phyloP scores from a whole-genome alignment of 371 early-diverging fungal genomes.

The Mucor plumbeus region DNA sequence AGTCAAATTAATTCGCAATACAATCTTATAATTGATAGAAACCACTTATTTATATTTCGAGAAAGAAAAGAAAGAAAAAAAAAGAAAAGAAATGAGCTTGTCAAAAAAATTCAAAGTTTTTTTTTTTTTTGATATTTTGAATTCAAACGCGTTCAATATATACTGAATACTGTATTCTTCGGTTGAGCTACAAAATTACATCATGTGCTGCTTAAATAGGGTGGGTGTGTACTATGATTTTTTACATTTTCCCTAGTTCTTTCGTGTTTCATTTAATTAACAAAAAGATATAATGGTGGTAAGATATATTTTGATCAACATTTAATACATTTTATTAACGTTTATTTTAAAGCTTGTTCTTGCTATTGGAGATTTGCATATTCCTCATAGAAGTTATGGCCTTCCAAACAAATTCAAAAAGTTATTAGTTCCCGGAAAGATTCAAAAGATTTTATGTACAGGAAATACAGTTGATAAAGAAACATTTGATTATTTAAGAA shows the following conservation, averaged over 20 bases:
- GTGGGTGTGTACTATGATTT: neutral
- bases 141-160: too few species aligned
- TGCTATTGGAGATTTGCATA: conserved; percentile 93
- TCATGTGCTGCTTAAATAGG: neutral
- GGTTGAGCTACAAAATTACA: too few species aligned
- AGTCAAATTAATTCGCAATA: neutral
- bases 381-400: conserved; percentile 88
- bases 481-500: conserved; percentile 84
- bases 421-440: conserved; percentile 91
- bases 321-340: too few species aligned
- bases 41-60: neutral
- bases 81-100: neutral
- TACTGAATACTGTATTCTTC: too few species aligned
- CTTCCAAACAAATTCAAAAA: conserved; percentile 91
- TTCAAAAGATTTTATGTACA: conserved; percentile 92
- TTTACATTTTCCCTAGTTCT: neutral
- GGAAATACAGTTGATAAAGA: conserved; percentile 88
- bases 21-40: neutral
- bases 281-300: neutral
- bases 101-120: too few species aligned
- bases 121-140: too few species aligned
- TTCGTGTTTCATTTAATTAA: neutral
- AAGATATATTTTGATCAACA: neutral
- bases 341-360: conserved; percentile 69
- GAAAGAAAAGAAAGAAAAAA: neutral